Evolutionary conservation across 2,329 filamentous ascomycete species (phyloP).

Genomic region (Nemania sp.): DNA sequence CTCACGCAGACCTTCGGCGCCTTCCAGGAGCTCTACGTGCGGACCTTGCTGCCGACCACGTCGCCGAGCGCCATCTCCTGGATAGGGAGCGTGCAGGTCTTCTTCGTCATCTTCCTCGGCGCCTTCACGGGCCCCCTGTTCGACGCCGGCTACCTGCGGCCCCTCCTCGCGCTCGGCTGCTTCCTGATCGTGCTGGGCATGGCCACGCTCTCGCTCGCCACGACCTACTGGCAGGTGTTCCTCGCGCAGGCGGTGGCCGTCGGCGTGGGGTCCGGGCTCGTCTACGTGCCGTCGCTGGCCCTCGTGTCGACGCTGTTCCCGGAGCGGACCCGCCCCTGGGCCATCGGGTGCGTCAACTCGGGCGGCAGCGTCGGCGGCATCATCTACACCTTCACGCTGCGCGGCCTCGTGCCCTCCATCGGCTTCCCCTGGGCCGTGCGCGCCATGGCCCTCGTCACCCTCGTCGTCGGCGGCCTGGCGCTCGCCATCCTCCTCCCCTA

Average conservation of each 20-base stretch:
- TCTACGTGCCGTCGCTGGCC: slow-evolving; percentile 58
- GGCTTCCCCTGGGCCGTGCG: slow-evolving; percentile 7
- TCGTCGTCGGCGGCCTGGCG: slow-evolving; percentile 3
- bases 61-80: slow-evolving; percentile 39
- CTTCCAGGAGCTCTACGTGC: slow-evolving; percentile 7
- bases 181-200: slow-evolving; percentile 50
- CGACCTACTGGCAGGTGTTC: slow-evolving; percentile 46
- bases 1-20: slow-evolving; percentile 8
- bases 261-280: slow-evolving; percentile 48
- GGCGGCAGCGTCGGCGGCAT: slow-evolving; percentile 56
- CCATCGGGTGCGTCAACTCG: slow-evolving; percentile 62
- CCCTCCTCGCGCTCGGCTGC: slow-evolving; percentile 4
- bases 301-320: slow-evolving; percentile 57
- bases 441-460: slow-evolving; percentile 3
- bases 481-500: slow-evolving; percentile 8
- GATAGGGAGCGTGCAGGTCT: slow-evolving; percentile 48
- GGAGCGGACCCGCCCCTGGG: slow-evolving; percentile 57
- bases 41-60: neutral
- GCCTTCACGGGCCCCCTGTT: slow-evolving; percentile 19
- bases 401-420: slow-evolving; percentile 37
- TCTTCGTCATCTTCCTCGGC: slow-evolving; percentile 32
- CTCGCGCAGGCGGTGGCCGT: slow-evolving; percentile 44
- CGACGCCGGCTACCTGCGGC: slow-evolving; percentile 42
- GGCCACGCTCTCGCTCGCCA: slow-evolving; percentile 56
- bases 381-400: slow-evolving; percentile 53